Percentiles rank a stretch among this genome's conserved stretches.
These are phyloP conservation scores for Metschnikowia noctiluminum DNA, from an alignment of 805 yeast species.

Conservation along the genomic window DNA sequence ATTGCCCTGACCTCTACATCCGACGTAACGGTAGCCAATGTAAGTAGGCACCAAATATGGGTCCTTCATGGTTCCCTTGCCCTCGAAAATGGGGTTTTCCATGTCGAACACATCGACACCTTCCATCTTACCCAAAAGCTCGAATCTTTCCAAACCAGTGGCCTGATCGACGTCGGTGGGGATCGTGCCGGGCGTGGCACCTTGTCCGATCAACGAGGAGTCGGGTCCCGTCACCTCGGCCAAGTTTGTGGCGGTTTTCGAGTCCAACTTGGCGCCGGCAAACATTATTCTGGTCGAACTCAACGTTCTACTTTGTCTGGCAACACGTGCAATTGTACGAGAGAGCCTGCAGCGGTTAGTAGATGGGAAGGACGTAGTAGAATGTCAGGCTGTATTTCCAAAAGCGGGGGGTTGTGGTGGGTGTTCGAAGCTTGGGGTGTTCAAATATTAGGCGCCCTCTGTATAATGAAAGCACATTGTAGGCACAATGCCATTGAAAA, in stretches of 20 bases:
- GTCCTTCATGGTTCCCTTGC: constrained; percentile 85
- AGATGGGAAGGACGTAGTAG: background rate
- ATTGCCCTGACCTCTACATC: constrained; percentile 95
- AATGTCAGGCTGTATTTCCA: background rate
- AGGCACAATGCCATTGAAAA: too few species aligned
- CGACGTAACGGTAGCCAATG: constrained; percentile 91
- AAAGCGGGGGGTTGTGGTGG: background rate
- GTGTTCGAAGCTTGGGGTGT: too few species aligned
- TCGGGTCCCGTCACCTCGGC: constrained; percentile 75
- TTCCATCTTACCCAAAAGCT: constrained; percentile 87
- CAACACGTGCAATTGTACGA: constrained; percentile 36
- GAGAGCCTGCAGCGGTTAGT: constrained; percentile 31
- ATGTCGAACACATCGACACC: constrained; percentile 93
- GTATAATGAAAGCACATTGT: too few species aligned
- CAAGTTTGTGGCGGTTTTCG: constrained; percentile 63
- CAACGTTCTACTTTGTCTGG: constrained; percentile 30
- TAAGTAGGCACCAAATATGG: constrained; percentile 89
- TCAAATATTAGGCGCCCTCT: too few species aligned
- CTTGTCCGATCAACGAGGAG: constrained; percentile 80
- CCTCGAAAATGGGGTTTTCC: constrained; percentile 81
- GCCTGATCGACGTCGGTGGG: constrained; percentile 96
- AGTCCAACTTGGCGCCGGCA: constrained; percentile 29
- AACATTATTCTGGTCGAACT: constrained; percentile 29
- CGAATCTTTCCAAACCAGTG: constrained; percentile 97
- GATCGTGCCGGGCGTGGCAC: constrained; percentile 80